Percentiles rank a stretch among this genome's conserved stretches.
These are phyloP conservation scores for Erodium texanum DNA, from an alignment of 441 rosid genomes.

Conservation along the genomic window DNA sequence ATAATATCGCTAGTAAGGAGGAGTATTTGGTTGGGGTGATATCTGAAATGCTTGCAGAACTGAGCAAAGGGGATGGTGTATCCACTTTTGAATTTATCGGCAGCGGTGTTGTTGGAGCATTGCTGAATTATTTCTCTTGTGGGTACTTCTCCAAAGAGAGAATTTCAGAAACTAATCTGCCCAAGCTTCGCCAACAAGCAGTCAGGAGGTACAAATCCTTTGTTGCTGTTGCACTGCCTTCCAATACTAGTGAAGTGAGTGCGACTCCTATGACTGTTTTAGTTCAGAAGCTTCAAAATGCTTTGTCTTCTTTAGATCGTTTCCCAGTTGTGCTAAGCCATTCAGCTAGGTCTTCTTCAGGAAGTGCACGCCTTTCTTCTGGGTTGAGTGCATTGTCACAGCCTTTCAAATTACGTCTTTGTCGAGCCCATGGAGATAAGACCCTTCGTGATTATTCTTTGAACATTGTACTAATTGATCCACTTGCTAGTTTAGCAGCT, in stretches of 20 bases:
- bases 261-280: conserved; percentile 67
- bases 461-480: conserved; percentile 89
- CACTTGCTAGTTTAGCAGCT: conserved; percentile 92
- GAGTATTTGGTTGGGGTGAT: conserved; percentile 73
- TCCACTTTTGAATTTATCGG: conserved; percentile 98
- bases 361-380: conserved; percentile 93
- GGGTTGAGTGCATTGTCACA: conserved; percentile 94
- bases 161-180: conserved; percentile 61
- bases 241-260: conserved; percentile 38
- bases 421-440: conserved; percentile 92
- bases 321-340: conserved; percentile 96
- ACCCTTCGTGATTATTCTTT: conserved; percentile 95
- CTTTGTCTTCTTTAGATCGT: conserved; percentile 87
- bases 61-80: conserved; percentile 95
- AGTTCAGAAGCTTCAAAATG: conserved; percentile 97
- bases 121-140: conserved; percentile 86
- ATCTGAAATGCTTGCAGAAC: conserved; percentile 78
- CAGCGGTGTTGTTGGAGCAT: conserved; percentile 94
- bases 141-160: conserved; percentile 76
- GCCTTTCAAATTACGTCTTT: conserved; percentile 93
- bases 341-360: conserved; percentile 78
- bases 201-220: conserved; percentile 74
- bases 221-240: conserved; percentile 70
- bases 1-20: conserved; percentile 61
- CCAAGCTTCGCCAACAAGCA: conserved; percentile 84